These are phyloP conservation scores for Solanum chilense DNA, from an alignment of 257 asterid species.

Conservation along the genomic window DNA sequence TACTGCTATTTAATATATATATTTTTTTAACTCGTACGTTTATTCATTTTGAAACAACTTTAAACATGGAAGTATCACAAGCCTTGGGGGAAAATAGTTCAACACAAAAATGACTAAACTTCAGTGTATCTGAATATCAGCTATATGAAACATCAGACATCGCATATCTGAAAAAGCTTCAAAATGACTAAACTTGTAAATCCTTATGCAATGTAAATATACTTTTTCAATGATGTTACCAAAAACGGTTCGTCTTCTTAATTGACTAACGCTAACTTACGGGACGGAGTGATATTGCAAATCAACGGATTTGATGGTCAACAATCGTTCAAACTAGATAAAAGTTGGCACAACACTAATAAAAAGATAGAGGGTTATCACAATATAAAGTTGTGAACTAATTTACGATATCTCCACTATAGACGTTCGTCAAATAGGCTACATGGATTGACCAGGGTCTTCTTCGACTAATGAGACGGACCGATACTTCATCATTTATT, in stretches of 20 bases:
- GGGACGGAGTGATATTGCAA: not conserved
- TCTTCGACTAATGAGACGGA: not conserved
- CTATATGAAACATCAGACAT: not conserved
- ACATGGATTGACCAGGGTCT: not conserved
- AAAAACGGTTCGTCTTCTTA: not conserved
- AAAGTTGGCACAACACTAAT: not conserved
- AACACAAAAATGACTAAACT: not conserved
- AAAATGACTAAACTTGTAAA: not conserved
- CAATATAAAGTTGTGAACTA: not conserved
- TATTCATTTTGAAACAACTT: not conserved
- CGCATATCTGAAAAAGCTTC: not conserved
- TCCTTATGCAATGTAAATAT: not conserved
- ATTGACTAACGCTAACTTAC: not conserved
- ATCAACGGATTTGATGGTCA: not conserved
- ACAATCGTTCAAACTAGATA: not conserved
- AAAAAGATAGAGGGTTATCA: not conserved
- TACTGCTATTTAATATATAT: not conserved
- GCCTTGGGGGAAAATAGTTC: not conserved
- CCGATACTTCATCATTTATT: not conserved
- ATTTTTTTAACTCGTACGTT: fast-evolving
- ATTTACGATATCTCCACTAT: not conserved
- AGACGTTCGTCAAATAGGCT: too few relatives aligned
- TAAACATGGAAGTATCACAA: not conserved
- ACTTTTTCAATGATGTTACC: not conserved
- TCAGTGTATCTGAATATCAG: not conserved